Conservation (phyloP, 2,329 filamentous ascomycete genomes). For the Pleurostoma richardsiae region DNA sequence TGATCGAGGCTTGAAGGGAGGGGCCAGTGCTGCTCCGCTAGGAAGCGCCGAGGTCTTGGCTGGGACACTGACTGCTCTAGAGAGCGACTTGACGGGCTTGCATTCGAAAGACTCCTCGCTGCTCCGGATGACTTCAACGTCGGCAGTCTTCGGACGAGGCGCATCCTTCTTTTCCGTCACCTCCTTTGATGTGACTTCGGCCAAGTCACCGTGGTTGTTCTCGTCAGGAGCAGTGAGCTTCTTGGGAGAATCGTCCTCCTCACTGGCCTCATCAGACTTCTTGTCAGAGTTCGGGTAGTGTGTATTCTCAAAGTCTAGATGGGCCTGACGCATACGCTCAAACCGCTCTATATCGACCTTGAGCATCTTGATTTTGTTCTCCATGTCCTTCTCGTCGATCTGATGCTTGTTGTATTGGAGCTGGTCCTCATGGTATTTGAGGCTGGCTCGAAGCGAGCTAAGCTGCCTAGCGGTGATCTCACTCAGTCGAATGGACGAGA, state of each 20-base stretch:
- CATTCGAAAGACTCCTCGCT: conserved; percentile 13
- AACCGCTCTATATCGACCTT: conserved; percentile 31
- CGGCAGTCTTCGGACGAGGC: conserved; percentile 6
- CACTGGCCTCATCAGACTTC: conserved; percentile 11
- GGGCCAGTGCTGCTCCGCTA: conserved; percentile 40
- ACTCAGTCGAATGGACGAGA: conserved; percentile 56
- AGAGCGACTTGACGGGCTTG: conserved; percentile 21
- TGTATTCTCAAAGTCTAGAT: conserved; percentile 38
- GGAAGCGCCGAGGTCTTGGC: conserved; percentile 32
- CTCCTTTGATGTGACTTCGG: conserved; percentile 8
- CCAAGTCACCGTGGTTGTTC: background rate
- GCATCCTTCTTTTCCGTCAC: conserved; percentile 9
- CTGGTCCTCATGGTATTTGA: conserved; percentile 54
- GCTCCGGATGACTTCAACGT: conserved; percentile 9
- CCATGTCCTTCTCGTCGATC: conserved; percentile 51
- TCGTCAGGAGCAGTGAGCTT: conserved; percentile 14
- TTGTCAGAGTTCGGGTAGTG: conserved; percentile 32
- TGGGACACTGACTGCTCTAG: conserved; percentile 11
- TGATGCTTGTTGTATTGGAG: conserved; percentile 58
- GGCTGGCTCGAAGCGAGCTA: conserved; percentile 41
- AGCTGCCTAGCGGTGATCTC: conserved; percentile 58
- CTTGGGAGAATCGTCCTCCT: conserved; percentile 16
- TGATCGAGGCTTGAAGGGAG: conserved; percentile 40
- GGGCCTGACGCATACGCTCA: conserved; percentile 37
- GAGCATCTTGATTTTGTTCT: conserved; percentile 37